Evolutionary conservation across 306 rosid genomes (phyloP), one percentile per base, ranked within the genome.

Genomic region (Myrica gale): DNA sequence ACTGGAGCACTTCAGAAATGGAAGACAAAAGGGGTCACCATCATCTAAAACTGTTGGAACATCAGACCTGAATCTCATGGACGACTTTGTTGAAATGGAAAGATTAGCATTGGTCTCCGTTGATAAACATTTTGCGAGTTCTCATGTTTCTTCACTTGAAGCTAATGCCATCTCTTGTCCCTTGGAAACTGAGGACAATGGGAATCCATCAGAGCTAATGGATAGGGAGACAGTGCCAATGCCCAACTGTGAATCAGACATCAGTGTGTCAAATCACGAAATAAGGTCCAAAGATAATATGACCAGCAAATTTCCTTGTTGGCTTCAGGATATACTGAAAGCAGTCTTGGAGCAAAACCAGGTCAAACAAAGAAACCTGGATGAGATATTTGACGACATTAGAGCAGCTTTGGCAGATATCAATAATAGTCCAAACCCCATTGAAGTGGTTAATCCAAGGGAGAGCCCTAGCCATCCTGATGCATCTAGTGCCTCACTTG

Each of bases 21-120:
- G 87, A 69, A 91, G 83, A 83, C 84, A 74, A 52, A 93, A 87
- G 73, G 88, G 79, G 17, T 66, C 85, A 5, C 23, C 51, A 20
- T 65, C 89, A 17, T 76, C 85, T 84, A 84, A 50, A 84, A 78
- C 85, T 46, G 82, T 84, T 41, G 92, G 89, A 73, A 83, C 86
- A 76, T 83, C 89, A n/a, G 98, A 89, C 82, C 82, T 93, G 43
- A 86, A 82, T 69, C 91, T 93, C 75, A 89, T 93, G 97, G 98
- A 93, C 63, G 98, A 93, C 84, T 93, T 93, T 55, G 87, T 84
- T 82, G 98, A 93, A 87, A 93, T 91, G 98, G 98, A 93, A 86
- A 93, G 90, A 73, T 71, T 93, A 54, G 97, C 98, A 21, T 84
- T 93, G 47, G 93, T 81, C 58, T 85, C 91, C 72, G 87, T 81